Percentiles rank a stretch among this genome's conserved stretches.
These are phyloP conservation scores for Halophytophthora polymorphica DNA, from an alignment of 352 stramenopile genomes.

Conservation along the genomic window DNA sequence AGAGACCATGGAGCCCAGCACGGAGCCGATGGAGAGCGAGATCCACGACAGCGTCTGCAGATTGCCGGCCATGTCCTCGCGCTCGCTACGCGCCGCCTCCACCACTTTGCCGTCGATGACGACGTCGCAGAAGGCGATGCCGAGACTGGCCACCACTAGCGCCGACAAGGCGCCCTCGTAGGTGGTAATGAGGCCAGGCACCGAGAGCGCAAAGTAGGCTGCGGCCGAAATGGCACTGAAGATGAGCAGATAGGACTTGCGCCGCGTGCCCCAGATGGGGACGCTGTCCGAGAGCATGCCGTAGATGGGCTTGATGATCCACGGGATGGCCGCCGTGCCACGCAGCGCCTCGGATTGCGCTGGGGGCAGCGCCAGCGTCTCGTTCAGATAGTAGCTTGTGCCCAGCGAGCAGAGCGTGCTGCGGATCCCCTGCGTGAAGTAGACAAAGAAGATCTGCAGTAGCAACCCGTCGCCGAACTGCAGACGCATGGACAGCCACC, in stretches of 20 bases:
- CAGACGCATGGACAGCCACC: slow-evolving; percentile 55
- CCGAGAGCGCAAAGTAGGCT: slow-evolving; percentile 59
- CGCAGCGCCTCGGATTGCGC: slow-evolving; percentile 66
- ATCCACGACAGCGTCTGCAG: slow-evolving; percentile 80
- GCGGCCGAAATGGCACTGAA: slow-evolving; percentile 56
- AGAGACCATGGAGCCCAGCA: slow-evolving; percentile 69
- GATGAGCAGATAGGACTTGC: slow-evolving; percentile 80
- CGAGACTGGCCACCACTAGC: slow-evolving; percentile 73
- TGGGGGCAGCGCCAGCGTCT: slow-evolving; percentile 62
- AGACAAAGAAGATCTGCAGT: slow-evolving; percentile 83
- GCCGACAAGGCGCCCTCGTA: slow-evolving; percentile 50
- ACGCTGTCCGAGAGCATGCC: slow-evolving; percentile 77
- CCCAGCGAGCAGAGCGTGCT: slow-evolving; percentile 73
- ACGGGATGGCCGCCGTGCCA: slow-evolving; percentile 66
- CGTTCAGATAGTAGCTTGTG: slow-evolving; percentile 79
- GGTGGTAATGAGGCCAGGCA: slow-evolving; percentile 52
- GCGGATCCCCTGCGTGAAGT: slow-evolving; percentile 78
- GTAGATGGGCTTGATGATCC: slow-evolving; percentile 82
- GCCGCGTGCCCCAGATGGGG: slow-evolving; percentile 64
- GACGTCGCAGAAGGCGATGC: slow-evolving; percentile 79
- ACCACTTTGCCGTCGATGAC: slow-evolving; percentile 81
- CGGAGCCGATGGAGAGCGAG: slow-evolving; percentile 63
- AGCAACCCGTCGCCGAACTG: slow-evolving; percentile 69
- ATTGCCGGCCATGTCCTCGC: slow-evolving; percentile 70
- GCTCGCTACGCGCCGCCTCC: slow-evolving; percentile 63